Base-by-base conservation (phyloP, 192 early-diverging fungal species). In the Dimargaris verticillata region DNA sequence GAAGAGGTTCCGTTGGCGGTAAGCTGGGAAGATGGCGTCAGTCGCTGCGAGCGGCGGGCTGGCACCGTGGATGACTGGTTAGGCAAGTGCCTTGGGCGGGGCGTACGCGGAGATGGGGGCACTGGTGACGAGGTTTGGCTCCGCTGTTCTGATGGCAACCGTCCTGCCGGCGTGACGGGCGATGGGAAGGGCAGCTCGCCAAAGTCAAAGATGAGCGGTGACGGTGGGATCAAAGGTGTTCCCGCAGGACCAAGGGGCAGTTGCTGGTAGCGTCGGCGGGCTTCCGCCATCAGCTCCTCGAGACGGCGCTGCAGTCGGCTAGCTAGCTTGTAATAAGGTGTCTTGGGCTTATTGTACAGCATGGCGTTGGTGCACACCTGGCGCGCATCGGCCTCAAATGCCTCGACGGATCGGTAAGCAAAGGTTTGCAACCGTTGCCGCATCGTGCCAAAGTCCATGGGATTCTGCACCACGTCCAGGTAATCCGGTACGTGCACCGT, bases 371-470 rank as follows among this genome's bases (percentile, higher is more conserved):
- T 26, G 5, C 69, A 53, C 5, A 77, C 72, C 60, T 71, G 49
- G 9, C 46, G 20, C 28, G 71, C 17, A 28, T 77, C 72, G 25
- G 52, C 78, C 65, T 80, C 78, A 60, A 91, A 84, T 14, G 63
- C 70, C 0, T 81, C 72, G 12, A 91, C n/a, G 0, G 65, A 49
- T 0, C 55, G 43, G 64, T 94, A 94, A 55, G 70, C 61, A 46
- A 76, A 72, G 2, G 50, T 62, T 17, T 75, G 68, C 14, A 92
- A 33, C 62, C 83, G 85, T 4, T 70, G 62, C 14, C 68, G 42
- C 44, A 94, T 81, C 0, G 76, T 84, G 38, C 69, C 66, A 58
- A 92, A 85, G 53, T 84, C 84, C 89, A 94, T 94, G 0, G 92
- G 89, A 11, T 73, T 49, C 28, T 65, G 71, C 41, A 94, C 78